Evolutionary conservation across 495 filamentous ascomycete species (phyloP), one percentile per base, ranked within the genome.

Genomic region (Peziza echinospora): DNA sequence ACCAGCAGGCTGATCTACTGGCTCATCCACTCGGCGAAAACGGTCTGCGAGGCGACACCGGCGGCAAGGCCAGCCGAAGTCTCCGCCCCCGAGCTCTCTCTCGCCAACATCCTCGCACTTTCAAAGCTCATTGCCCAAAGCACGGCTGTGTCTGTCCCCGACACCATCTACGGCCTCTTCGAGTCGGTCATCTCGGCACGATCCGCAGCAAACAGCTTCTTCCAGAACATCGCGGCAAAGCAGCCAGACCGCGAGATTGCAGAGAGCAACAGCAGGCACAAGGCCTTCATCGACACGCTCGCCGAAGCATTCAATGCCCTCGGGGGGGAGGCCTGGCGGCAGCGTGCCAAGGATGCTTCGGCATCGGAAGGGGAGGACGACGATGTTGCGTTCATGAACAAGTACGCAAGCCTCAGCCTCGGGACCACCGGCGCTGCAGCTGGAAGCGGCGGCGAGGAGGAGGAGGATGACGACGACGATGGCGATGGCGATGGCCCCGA

Each of bases 251-350:
- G 61, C 1, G 60, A 63, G 25, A 53, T 64, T 9, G 58, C 63
- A 39, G 56, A 51, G 41, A 64, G 63, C 44, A 68, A 66, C 42
- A 46, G 40, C 3, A 56, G 59, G 13, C 62, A 68, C 44, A 64
- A 64, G 44, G 30, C 44, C 44, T 69, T 67, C 52, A 63, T 67
- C 42, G 60, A 64, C 53, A 54, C 55, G n/a, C 50, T 65, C 8
- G 53, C 43, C 9, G 55, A 61, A 5, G 60, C 60, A 0, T 66
- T 67, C 17, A 24, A 63, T 21, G 51, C 45, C 6, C 50, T 67
- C 11, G 62, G 59, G 21, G 64, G 65, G 4, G 34, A 51, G 13
- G 45, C 43, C 7, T 61, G 57, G 53, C 44, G 45, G 45, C 13
- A 48, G 22, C 48, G 49, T 19, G 26, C 47, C 24, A 37, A 48